A percentile compares a stretch with the other conserved stretches of the same genome.
Conservation (phyloP, 2,329 filamentous ascomycete species). For the Fusarium dimerum region DNA sequence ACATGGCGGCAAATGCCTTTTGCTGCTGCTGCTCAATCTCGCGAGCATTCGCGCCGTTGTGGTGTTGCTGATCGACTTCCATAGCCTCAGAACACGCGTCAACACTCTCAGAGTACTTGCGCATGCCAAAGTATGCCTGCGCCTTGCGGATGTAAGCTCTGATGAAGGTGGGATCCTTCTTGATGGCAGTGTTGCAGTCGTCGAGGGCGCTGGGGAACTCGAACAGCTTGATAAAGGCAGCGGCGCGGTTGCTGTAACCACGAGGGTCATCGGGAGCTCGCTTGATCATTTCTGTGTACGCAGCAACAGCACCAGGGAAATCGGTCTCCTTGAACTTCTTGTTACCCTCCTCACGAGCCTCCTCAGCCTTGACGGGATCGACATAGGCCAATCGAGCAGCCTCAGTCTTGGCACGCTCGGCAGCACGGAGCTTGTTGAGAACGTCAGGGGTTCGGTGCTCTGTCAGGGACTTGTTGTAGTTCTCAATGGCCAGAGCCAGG, state of each 20-base stretch:
- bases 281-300: constrained; percentile 96
- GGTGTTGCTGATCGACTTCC: constrained; percentile 69
- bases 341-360: constrained; percentile 92
- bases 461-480: constrained; percentile 91
- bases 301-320: constrained; percentile 91
- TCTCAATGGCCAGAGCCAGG: constrained; percentile 75
- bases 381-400: constrained; percentile 78
- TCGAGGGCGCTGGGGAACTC: constrained; percentile 91
- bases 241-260: constrained; percentile 95
- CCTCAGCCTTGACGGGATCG: constrained; percentile 88
- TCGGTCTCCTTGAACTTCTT: constrained; percentile 96
- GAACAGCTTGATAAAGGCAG: constrained; percentile 94
- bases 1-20: constrained; percentile 90
- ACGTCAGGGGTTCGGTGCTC: constrained; percentile 96
- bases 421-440: constrained; percentile 85
- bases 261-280: constrained; percentile 89
- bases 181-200: constrained; percentile 90
- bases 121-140: constrained; percentile 94
- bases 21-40: constrained; percentile 95
- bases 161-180: constrained; percentile 89
- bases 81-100: constrained; percentile 84
- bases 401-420: constrained; percentile 83
- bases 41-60: constrained; percentile 74
- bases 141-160: constrained; percentile 96
- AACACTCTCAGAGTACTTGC: constrained; percentile 93